These are phyloP conservation scores for Fusarium continuum DNA, from an alignment of 2,329 filamentous ascomycete genomes.

Conservation along the genomic window DNA sequence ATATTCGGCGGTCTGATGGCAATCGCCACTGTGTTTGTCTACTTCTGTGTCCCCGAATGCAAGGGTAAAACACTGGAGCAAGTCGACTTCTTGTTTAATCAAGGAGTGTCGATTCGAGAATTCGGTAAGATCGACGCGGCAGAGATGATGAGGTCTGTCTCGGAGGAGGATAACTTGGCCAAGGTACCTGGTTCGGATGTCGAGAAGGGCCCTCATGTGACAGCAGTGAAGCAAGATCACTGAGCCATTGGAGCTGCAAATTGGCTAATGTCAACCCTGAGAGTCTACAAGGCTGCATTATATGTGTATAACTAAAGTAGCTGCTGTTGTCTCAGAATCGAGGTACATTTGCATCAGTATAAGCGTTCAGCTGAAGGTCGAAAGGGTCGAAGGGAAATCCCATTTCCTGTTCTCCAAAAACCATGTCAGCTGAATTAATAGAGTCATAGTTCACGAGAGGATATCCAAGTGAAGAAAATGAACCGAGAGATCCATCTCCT, in stretches of 20 bases:
- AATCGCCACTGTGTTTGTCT: neutral
- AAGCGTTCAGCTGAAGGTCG: slow-evolving; percentile 30
- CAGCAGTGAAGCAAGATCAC: neutral
- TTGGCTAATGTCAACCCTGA: too few relatives aligned
- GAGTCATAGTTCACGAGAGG: slow-evolving; percentile 11
- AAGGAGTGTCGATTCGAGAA: slow-evolving; percentile 15
- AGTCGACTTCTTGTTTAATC: slow-evolving; percentile 35
- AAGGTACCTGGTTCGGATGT: slow-evolving; percentile 1
- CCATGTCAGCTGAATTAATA: neutral
- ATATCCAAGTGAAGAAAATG: neutral
- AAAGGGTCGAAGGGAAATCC: slow-evolving; percentile 27
- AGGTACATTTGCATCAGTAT: slow-evolving; percentile 12
- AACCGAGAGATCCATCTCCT: rapidly evolving
- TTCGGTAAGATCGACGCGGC: slow-evolving; percentile 27
- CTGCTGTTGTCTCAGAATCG: neutral
- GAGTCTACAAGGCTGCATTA: too few relatives aligned
- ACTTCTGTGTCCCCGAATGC: slow-evolving; percentile 35
- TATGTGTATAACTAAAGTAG: too few relatives aligned
- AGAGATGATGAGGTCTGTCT: slow-evolving; percentile 10
- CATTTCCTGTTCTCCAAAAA: slow-evolving; percentile 12
- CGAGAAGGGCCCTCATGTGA: neutral
- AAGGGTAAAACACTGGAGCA: slow-evolving; percentile 34
- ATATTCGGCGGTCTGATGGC: slow-evolving; percentile 32
- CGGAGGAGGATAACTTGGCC: neutral
- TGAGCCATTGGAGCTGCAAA: too few relatives aligned